Evolutionary conservation across 768 basidiomycete species (phyloP), one percentile per base, ranked within the genome.

Genomic region (Cubamyces lactineus): DNA sequence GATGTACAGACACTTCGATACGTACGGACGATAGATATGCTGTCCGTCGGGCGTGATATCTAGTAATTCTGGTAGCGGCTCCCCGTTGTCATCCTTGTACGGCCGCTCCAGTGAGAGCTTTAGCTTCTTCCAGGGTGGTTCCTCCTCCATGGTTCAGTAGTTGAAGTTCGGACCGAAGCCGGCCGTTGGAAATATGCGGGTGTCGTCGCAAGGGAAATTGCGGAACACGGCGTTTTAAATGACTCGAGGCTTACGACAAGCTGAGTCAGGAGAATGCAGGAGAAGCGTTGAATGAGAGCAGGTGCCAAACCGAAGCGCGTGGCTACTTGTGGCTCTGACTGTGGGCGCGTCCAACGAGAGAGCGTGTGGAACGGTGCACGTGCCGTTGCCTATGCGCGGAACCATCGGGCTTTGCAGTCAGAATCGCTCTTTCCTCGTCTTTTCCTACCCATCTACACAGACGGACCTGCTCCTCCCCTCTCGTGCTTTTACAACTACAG

Each of bases 61-160:
- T 26, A 82, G 75, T 28, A 94, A 75, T 5, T 79, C 77, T 24
- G 84, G 87, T 28, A 93, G 83, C 9, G 70, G 79, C 47, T 82
- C 77, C 8, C 89, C 91, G 40, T 81, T 74, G 66, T 94, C 91
- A 68, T 92, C 88, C 72, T 88, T 92, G 77, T 92, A 92, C 0
- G 89, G 91, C 41, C 85, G 79, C 70, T 94, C 92, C 34, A 94
- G 80, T 1, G 90, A 87, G 11, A 93, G 76, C 62, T 76, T 86
- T 40, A 87, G 76, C 64, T 80, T 80, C 69, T 82, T 86, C 83
- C 86, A 88, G 9, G 77, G 70, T 12, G 79, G 79, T 39, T 70
- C 69, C 12, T 71, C 66, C 66, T 63, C 60, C 57, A 45, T 39
- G n/a, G 15, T 9, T 34, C n/a, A n/a, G 28, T 43, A 3, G 57